Evolutionary conservation across 148 eudicot genomes (phyloP).

Genomic region (Pharnaceum exiguum): DNA sequence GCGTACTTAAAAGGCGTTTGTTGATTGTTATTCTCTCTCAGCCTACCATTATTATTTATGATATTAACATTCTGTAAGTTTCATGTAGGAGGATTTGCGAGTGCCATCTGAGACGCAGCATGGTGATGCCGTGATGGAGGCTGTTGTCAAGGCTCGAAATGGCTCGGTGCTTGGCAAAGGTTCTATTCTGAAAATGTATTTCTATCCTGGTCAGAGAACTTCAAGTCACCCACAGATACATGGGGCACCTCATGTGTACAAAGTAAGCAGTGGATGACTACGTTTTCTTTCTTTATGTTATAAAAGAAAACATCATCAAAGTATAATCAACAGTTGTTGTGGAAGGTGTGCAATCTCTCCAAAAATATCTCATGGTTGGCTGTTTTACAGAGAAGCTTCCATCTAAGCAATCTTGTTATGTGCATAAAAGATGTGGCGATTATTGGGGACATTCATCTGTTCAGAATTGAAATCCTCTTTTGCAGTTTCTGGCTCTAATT

Average conservation of each 20-base stretch:
- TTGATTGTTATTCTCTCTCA: neutral
- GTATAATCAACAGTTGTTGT: no score
- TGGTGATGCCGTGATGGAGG: conserved; percentile 97
- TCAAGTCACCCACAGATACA: conserved; percentile 81
- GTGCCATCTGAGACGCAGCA: conserved; percentile 85
- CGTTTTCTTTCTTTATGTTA: neutral
- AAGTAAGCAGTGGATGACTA: conserved; percentile 45
- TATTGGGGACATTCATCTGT: no score
- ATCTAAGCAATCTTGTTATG: no score
- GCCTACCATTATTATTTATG: neutral
- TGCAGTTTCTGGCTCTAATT: no score
- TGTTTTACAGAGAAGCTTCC: no score
- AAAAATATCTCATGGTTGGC: no score
- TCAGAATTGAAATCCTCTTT: no score
- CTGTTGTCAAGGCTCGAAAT: conserved; percentile 78
- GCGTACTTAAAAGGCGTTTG: no score
- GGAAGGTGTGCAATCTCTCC: no score
- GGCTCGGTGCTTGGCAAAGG: conserved; percentile 96
- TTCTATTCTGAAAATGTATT: conserved; percentile 94
- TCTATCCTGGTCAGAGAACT: conserved; percentile 96
- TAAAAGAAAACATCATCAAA: no score
- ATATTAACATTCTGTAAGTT: conserved; percentile 15
- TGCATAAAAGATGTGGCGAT: no score
- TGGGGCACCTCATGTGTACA: conserved; percentile 92
- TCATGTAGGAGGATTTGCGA: conserved; percentile 72